These are phyloP conservation scores for Apiospora hydei DNA, from an alignment of 2,329 filamentous ascomycete species.

Conservation along the genomic window DNA sequence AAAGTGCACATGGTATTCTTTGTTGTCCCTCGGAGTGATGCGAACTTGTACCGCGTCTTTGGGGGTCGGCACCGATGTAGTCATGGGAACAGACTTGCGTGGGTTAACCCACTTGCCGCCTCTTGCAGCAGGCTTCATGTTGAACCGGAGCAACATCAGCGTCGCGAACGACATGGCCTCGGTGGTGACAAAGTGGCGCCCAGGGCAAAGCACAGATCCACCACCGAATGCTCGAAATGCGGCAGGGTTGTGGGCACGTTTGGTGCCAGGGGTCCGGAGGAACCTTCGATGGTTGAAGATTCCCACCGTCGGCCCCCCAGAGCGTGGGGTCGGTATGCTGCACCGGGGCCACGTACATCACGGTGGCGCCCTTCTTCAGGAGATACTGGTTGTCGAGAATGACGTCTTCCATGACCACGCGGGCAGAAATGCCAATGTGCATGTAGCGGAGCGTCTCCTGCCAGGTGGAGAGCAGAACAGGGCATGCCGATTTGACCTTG, in stretches of 20 bases:
- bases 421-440: slow-evolving; percentile 40
- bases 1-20: neutral
- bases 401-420: slow-evolving; percentile 22
- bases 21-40: neutral
- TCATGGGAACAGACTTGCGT: neutral
- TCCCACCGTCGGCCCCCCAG: slow-evolving; percentile 29
- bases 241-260: neutral
- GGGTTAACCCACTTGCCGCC: neutral
- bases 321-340: slow-evolving; percentile 19
- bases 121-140: neutral
- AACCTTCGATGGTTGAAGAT: slow-evolving; percentile 28
- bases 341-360: slow-evolving; percentile 21
- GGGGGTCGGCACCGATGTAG: neutral
- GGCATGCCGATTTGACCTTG: slow-evolving; percentile 42
- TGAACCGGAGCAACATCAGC: slow-evolving; percentile 31
- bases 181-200: slow-evolving; percentile 40
- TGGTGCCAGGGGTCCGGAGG: neutral
- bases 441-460: slow-evolving; percentile 48
- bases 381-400: slow-evolving; percentile 27
- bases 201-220: slow-evolving; percentile 35
- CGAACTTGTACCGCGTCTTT: neutral
- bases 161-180: slow-evolving; percentile 37
- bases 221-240: slow-evolving; percentile 27
- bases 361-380: slow-evolving; percentile 28
- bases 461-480: slow-evolving; percentile 46